Evolutionary conservation across 352 stramenopile genomes (phyloP).

Genomic region (Phytophthora quininea): DNA sequence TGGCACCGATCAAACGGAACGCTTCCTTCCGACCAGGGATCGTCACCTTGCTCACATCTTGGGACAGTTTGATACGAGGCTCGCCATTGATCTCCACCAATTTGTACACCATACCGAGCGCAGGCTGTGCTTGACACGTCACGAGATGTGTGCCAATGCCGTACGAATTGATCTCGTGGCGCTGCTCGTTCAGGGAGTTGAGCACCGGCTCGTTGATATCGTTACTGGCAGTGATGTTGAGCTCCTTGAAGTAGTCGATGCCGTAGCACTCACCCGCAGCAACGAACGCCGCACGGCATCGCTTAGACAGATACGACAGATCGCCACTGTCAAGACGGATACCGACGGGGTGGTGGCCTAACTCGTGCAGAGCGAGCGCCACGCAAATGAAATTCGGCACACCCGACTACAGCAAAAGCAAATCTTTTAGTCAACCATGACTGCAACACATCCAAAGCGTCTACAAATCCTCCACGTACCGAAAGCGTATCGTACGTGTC

Average conservation of each 20-base stretch:
- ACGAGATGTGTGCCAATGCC: constrained; percentile 96
- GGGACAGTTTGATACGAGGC: constrained; percentile 97
- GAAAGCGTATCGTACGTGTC: constrained; percentile 99
- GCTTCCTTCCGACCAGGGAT: constrained; percentile 91
- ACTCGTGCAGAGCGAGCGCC: constrained; percentile 92
- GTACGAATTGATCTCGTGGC: constrained; percentile 96
- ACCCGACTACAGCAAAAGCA: constrained; percentile 68
- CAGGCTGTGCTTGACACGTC: constrained; percentile 98
- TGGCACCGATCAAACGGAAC: constrained; percentile 90
- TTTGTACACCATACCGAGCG: constrained; percentile 99
- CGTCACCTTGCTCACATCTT: constrained; percentile 97
- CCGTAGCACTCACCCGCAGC: constrained; percentile 54
- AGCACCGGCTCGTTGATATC: constrained; percentile 99
- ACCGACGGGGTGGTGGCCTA: constrained; percentile 91
- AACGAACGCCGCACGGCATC: constrained; percentile 76
- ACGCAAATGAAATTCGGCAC: constrained; percentile 98
- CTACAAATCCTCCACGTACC: constrained; percentile 37
- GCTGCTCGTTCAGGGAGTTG: constrained; percentile 93
- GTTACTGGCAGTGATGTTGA: constrained; percentile 97
- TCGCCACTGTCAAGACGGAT: constrained; percentile 99
- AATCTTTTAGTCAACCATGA: constrained; percentile 14
- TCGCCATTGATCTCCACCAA: constrained; percentile 96
- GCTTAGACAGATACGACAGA: constrained; percentile 95
- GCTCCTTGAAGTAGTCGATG: constrained; percentile 80
- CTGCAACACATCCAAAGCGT: neutral